Base-by-base conservation (phyloP, 306 rosid species). In the Cicer pinnatifidum region DNA sequence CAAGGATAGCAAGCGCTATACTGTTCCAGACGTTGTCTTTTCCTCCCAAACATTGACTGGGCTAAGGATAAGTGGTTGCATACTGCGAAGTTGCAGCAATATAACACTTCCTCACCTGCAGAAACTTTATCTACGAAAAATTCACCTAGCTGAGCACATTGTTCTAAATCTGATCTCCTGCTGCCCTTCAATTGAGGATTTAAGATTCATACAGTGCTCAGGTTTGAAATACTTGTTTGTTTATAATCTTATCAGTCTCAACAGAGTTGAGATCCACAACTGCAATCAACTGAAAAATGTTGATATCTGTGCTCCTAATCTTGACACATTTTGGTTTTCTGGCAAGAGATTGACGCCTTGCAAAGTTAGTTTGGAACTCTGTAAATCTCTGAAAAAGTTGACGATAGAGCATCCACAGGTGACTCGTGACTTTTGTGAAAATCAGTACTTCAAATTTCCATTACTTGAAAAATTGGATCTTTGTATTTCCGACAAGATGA, bases 261-360 rank as follows among this genome's bases (percentile, higher is more conserved):
- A 57, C 4, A 85, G 84, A 75, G 72, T 62, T 72, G 88, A 85
- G 53, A 63, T 82, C 23, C 81, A 85, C 75, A 28, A 79, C 43
- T 85, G 86, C 78, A 43, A 19, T 72, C 72, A 44, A 62, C 72
- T 65, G 52, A 78, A 39, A 61, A 78, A 12, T 56, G 75, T 87
- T 57, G 59, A 65, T 65, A 11, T 89, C 53, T 43, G 43, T 75
- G 84, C 82, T 80, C 74, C 88, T 41, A 78, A 52, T 80, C 88
- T 89, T 63, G 80, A 80, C 54, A 84, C 94, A 65, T 84, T 89
- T 78, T 82, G 91, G 88, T 89, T 58, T 85, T 70, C 81, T 43
- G 81, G 82, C 73, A 70, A 73, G 75, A 78, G 58, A 50, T 47
- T 64, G 10, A 6, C 46, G 11, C 41, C 82, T 15, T 85, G 91